phyloP scores from a whole-genome alignment of 2,329 filamentous ascomycete genomes.

The Fusarium oligoseptatum region DNA sequence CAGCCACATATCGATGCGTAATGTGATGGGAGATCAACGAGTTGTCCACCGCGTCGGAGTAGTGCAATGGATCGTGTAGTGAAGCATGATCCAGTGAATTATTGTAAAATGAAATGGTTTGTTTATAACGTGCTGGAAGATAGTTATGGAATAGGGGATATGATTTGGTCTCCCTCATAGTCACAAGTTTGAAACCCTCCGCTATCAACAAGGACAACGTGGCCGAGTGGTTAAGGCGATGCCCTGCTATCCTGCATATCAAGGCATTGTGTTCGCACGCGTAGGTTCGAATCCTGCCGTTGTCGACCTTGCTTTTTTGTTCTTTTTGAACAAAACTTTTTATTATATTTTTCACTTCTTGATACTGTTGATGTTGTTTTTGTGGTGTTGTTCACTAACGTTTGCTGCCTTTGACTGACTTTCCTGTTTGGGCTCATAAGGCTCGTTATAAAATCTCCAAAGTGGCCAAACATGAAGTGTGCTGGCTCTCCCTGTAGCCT shows the following conservation, averaged over 20 bases:
- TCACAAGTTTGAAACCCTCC: neutral
- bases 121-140: neutral
- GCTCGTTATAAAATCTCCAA: neutral
- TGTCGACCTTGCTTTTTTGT: neutral
- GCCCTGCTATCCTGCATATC: neutral
- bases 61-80: neutral
- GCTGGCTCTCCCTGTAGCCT: no score
- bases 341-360: neutral
- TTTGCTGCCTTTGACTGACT: neutral
- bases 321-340: neutral
- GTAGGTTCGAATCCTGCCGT: neutral
- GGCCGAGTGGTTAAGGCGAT: conserved; percentile 4
- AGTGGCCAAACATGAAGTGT: neutral
- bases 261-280: conserved; percentile 3
- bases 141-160: neutral
- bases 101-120: neutral
- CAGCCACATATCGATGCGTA: neutral
- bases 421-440: neutral
- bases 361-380: no score
- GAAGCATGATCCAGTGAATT: neutral
- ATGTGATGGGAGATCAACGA: neutral
- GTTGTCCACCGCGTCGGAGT: neutral
- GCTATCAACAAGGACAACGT: neutral
- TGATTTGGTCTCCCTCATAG: neutral
- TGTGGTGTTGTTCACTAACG: neutral